Evolutionary conservation across 768 basidiomycete species (phyloP).

Genomic region (Lentinula guzmanii): DNA sequence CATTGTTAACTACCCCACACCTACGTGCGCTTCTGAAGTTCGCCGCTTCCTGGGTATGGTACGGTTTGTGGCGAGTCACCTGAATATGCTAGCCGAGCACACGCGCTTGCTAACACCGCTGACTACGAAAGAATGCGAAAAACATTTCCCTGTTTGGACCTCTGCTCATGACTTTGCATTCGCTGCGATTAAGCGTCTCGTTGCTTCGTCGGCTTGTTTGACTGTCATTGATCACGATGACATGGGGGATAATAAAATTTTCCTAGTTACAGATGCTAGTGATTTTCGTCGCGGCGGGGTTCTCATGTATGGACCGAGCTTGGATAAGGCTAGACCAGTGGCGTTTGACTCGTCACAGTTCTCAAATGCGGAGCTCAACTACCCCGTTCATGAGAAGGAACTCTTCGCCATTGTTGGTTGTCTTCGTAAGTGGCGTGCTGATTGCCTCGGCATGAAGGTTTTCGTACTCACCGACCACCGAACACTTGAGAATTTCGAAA

Average conservation of each 20-base stretch:
- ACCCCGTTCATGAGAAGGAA: slow-evolving; percentile 23
- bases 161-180: slow-evolving; percentile 18
- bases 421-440: slow-evolving; percentile 13
- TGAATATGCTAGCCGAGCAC: slow-evolving; percentile 10
- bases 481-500: slow-evolving; percentile 21
- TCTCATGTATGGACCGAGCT: slow-evolving; percentile 17
- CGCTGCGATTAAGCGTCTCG: slow-evolving; percentile 21
- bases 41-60: slow-evolving; percentile 18
- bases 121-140: slow-evolving; percentile 13
- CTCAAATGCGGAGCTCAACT: slow-evolving; percentile 19
- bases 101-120: slow-evolving; percentile 12
- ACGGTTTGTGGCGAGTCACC: slow-evolving; percentile 12
- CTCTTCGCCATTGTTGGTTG: slow-evolving; percentile 24
- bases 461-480: slow-evolving; percentile 26
- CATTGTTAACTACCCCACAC: slow-evolving; percentile 17
- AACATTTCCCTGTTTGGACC: slow-evolving; percentile 17
- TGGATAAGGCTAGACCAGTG: slow-evolving; percentile 23
- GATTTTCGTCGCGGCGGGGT: slow-evolving; percentile 20
- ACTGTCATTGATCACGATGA: slow-evolving; percentile 26
- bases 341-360: slow-evolving; percentile 18
- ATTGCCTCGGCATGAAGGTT: slow-evolving; percentile 12
- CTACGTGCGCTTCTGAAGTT: slow-evolving; percentile 10
- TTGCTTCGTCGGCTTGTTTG: slow-evolving; percentile 17
- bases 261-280: slow-evolving; percentile 23
- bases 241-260: slow-evolving; percentile 20